A percentile compares a stretch with the other conserved stretches of the same genome.
These are phyloP conservation scores for Colletotrichum higginsianum DNA, from an alignment of 2,329 filamentous ascomycete species.

Conservation along the genomic window DNA sequence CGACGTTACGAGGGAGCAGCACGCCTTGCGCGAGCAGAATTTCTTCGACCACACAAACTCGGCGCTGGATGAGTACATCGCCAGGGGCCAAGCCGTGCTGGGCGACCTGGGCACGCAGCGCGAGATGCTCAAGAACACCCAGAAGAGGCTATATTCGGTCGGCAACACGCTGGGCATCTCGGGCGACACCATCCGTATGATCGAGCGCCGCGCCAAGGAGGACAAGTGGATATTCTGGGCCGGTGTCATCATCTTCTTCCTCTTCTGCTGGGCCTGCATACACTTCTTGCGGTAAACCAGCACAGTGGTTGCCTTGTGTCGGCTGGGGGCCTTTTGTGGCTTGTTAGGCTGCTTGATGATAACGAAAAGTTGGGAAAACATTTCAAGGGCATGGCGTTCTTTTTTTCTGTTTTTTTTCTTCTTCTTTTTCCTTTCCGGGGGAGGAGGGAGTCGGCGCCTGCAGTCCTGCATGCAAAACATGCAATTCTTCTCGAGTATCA, in stretches of 20 bases:
- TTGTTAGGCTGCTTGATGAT: slow-evolving; percentile 2
- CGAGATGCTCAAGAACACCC: slow-evolving; percentile 95
- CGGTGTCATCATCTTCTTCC: slow-evolving; percentile 87
- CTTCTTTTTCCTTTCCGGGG: not conserved
- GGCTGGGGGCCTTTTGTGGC: not conserved
- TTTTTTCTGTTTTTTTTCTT: not conserved
- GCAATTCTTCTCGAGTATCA: slow-evolving; percentile 14
- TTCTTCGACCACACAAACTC: slow-evolving; percentile 88
- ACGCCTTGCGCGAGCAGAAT: slow-evolving; percentile 89
- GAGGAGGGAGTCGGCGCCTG: slow-evolving; percentile 13
- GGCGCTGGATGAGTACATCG: slow-evolving; percentile 94
- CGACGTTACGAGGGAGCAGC: slow-evolving; percentile 81
- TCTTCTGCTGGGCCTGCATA: slow-evolving; percentile 92
- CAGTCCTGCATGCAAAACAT: slow-evolving; percentile 7
- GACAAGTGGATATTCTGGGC: slow-evolving; percentile 99
- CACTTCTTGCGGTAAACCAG: slow-evolving; percentile 79
- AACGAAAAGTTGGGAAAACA: slow-evolving; percentile 5
- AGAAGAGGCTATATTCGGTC: slow-evolving; percentile 90
- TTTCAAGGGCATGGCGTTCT: slow-evolving; percentile 36
- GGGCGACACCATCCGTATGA: slow-evolving; percentile 97
- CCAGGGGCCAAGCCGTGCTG: slow-evolving; percentile 89
- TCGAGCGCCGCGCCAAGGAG: slow-evolving; percentile 90
- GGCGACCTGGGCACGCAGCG: slow-evolving; percentile 90
- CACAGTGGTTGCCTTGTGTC: not conserved
- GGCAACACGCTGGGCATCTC: slow-evolving; percentile 94